phyloP scores from a whole-genome alignment of 345 rosid genomes.

The Stellera chamaejasme region DNA sequence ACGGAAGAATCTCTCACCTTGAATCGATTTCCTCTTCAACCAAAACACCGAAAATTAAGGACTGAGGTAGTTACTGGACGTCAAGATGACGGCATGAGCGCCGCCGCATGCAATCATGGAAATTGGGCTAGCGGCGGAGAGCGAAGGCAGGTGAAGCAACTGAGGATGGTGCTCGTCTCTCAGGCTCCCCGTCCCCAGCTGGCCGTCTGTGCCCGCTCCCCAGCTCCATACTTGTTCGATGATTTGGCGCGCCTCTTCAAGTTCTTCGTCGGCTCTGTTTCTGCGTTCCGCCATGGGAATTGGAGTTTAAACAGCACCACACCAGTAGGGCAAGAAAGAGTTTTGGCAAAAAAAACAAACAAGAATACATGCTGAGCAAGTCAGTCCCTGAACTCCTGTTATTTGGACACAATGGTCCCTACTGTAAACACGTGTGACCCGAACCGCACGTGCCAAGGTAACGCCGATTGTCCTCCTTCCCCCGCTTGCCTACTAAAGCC shows the following conservation, averaged over 20 bases:
- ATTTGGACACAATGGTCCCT: too few relatives aligned
- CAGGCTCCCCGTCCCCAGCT: slow-evolving; percentile 58
- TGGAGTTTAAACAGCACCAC: too few relatives aligned
- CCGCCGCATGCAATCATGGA: slow-evolving; percentile 85
- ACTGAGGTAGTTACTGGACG: slow-evolving; percentile 29
- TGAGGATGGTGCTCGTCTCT: slow-evolving; percentile 77
- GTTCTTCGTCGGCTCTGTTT: too few relatives aligned
- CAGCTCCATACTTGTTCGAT: slow-evolving; percentile 69
- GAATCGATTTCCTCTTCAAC: neutral
- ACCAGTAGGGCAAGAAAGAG: too few relatives aligned
- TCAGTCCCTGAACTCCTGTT: too few relatives aligned
- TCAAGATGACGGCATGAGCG: slow-evolving; percentile 78
- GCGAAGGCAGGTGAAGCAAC: slow-evolving; percentile 42
- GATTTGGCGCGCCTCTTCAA: too few relatives aligned
- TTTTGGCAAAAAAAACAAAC: too few relatives aligned
- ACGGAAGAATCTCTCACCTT: neutral
- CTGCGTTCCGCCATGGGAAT: too few relatives aligned
- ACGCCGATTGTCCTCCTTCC: neutral
- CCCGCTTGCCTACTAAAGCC: neutral
- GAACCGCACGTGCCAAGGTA: neutral
- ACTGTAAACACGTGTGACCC: neutral
- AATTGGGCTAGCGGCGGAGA: slow-evolving; percentile 38
- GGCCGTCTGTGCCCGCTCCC: slow-evolving; percentile 98
- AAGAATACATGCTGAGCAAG: too few relatives aligned
- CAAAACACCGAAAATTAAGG: neutral